Base-by-base conservation (phyloP, 192 early-diverging fungal genomes). In the Rhizophagus prolifer region DNA sequence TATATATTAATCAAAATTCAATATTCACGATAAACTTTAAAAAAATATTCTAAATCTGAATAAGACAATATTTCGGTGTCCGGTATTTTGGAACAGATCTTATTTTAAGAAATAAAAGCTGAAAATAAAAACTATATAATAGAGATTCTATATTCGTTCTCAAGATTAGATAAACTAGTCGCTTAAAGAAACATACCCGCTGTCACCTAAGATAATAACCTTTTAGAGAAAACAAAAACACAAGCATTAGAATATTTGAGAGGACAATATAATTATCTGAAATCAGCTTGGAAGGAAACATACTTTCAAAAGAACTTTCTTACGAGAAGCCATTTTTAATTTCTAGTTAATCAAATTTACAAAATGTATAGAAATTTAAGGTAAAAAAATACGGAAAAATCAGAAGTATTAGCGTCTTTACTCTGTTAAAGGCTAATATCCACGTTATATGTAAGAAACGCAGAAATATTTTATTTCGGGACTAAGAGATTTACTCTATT, bases 161-260 rank as follows among this genome's bases (percentile, higher is more conserved):
- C 23, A 73, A n/a, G 25, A 60, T n/a, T 38, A 10, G 9, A 34
- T 54, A 16, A 50, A 25, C 19, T 47, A 58, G 21, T 73, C 46
- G 13, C 1, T 36, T 2, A 12, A 82, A 25, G 67, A n/a, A 61
- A 78, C 86, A 79, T 91, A 92, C 90, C 93, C 95, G 78, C 92
- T 90, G 83, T 95, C 92, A 47, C 93, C 93, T 2, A 95, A 83
- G 81, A 94, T 94, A 81, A 94, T 94, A 68, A 94, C 93, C 87
- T 94, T 79, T 58, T 58, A 36, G 7, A 41, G 12, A 59, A 26
- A 70, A 71, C 2, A 62, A 28, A 36, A 14, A n/a, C 41, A 28
- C 13, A 68, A 36, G 26, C 13, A 21, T 61, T 34, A 34, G 26
- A 38, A 30, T 72, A 14, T 72, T 21, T 26, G n/a, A 59, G 50